Conservation (phyloP, 2,329 filamentous ascomycete genomes). For the Monilinia laxa region DNA sequence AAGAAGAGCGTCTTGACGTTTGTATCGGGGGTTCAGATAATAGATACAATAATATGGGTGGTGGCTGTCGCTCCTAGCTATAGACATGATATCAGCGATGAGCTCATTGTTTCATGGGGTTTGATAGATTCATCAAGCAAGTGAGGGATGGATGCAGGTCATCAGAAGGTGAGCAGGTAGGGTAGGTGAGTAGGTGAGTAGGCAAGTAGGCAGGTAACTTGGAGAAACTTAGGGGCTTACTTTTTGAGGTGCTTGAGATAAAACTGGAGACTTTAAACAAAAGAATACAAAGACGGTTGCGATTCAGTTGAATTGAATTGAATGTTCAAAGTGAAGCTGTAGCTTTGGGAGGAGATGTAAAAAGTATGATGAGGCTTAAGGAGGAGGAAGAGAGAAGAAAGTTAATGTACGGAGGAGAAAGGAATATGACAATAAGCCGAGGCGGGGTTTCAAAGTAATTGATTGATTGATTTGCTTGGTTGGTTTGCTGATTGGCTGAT, state of each 20-base stretch:
- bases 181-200: background rate
- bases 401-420: background rate
- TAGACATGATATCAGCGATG: slow-evolving; percentile 19
- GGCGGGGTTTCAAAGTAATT: background rate
- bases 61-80: slow-evolving; percentile 10
- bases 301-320: background rate
- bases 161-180: background rate
- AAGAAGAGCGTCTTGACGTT: slow-evolving; percentile 31
- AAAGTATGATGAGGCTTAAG: background rate
- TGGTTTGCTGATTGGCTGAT: no score
- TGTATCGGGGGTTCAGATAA: background rate
- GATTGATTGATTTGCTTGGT: no score
- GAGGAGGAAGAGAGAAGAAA: background rate
- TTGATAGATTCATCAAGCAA: slow-evolving; percentile 1
- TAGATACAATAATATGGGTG: background rate
- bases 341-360: background rate
- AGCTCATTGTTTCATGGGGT: slow-evolving; percentile 14
- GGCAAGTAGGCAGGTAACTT: background rate
- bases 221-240: slow-evolving; percentile 14
- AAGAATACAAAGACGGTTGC: background rate
- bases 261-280: slow-evolving; percentile 7
- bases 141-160: slow-evolving; percentile 8
- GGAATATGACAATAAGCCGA: background rate
- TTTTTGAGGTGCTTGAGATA: background rate
- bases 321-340: background rate